Conservation (phyloP, 108 stramenopile species). For the Fragilariopsis cylindrus region DNA sequence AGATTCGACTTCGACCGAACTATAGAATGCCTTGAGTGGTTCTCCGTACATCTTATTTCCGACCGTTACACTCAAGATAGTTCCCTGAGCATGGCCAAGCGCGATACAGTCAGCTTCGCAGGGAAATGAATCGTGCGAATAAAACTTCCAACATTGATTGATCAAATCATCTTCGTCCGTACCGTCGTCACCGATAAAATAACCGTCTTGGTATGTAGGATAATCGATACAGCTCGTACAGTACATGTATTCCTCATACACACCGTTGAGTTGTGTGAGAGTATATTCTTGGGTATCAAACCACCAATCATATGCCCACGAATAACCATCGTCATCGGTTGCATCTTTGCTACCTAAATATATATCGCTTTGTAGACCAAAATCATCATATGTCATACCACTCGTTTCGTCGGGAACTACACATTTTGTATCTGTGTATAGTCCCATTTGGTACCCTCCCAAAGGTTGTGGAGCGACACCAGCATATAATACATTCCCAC, state of each 20-base stretch:
- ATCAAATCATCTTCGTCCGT: conserved; percentile 88
- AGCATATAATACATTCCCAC: conserved; percentile 62
- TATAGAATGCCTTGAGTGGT: conserved; percentile 40
- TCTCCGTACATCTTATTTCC: conserved; percentile 63
- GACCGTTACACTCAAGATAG: conserved; percentile 54
- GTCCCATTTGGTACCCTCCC: conserved; percentile 68
- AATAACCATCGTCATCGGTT: conserved; percentile 43
- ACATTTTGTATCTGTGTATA: conserved; percentile 74
- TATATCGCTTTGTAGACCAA: conserved; percentile 47
- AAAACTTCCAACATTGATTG: conserved; percentile 93
- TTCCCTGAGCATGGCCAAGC: conserved; percentile 71
- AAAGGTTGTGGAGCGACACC: conserved; percentile 57
- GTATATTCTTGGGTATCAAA: conserved; percentile 79
- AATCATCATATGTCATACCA: conserved; percentile 70
- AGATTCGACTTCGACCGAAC: conserved; percentile 15
- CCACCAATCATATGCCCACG: conserved; percentile 58
- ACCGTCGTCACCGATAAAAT: conserved; percentile 81
- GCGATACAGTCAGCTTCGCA: conserved; percentile 77
- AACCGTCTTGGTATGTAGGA: conserved; percentile 89
- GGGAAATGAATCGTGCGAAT: conserved; percentile 76
- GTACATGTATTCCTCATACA: conserved; percentile 70
- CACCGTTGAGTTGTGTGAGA: conserved; percentile 69
- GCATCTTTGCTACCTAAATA: conserved; percentile 43
- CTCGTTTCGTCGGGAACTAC: conserved; percentile 42
- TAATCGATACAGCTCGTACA: conserved; percentile 89